Conservation (phyloP, 192 early-diverging fungal genomes). For the Umbelopsis sp. region DNA sequence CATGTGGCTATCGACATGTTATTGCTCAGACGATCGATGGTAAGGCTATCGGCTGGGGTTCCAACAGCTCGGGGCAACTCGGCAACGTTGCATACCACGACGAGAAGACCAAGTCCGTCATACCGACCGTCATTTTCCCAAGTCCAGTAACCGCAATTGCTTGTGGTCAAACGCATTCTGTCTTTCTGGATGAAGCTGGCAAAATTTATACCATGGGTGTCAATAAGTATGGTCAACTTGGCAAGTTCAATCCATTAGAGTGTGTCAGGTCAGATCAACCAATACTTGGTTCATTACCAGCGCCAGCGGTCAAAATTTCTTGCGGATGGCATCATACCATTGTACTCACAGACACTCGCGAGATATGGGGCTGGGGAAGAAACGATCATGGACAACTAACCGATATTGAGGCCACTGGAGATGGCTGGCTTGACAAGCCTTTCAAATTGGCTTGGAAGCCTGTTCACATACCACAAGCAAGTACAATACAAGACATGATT, state of each 20-base stretch:
- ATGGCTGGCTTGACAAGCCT: constrained; percentile 7
- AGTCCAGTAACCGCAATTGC: constrained; percentile 51
- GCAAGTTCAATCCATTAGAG: constrained; percentile 23
- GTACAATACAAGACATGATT: constrained; percentile 31
- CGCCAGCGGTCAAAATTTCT: constrained; percentile 35
- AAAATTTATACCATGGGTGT: constrained; percentile 57
- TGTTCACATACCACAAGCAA: constrained; percentile 12
- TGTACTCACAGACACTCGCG: constrained; percentile 26
- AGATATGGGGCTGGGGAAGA: constrained; percentile 70
- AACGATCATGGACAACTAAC: constrained; percentile 75
- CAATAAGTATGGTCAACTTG: constrained; percentile 68
- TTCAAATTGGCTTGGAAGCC: not conserved
- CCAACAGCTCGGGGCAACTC: constrained; percentile 61
- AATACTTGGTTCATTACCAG: not conserved
- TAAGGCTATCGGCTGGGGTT: constrained; percentile 52
- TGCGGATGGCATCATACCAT: constrained; percentile 67
- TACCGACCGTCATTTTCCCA: constrained; percentile 23
- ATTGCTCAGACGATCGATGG: constrained; percentile 51
- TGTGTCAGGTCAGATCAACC: not conserved
- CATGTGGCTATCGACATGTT: constrained; percentile 68
- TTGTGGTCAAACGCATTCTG: constrained; percentile 66
- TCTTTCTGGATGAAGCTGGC: constrained; percentile 47
- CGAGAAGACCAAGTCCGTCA: constrained; percentile 25
- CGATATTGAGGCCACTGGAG: not conserved
- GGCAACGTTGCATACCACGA: constrained; percentile 16